These are phyloP conservation scores for Tulasnella sp. DNA, from an alignment of 768 basidiomycete genomes.

Conservation along the genomic window DNA sequence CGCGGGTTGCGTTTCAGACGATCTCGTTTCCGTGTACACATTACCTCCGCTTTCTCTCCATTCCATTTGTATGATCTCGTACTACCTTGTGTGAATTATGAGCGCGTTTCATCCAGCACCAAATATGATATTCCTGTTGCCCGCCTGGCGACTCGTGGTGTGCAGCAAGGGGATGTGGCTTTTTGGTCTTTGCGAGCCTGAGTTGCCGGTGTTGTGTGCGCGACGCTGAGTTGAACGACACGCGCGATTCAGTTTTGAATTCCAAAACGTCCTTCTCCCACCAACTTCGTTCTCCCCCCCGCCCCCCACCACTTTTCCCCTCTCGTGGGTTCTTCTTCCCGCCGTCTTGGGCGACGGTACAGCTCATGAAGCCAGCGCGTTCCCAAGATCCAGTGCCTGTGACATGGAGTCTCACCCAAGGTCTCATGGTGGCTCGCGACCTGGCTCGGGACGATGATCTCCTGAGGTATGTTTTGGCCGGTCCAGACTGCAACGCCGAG, in stretches of 20 bases:
- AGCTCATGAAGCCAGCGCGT: conserved; percentile 2
- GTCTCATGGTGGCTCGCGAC: conserved; percentile 43
- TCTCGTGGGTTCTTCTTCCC: conserved; percentile 4
- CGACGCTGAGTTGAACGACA: neutral
- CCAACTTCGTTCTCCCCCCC: conserved; percentile 1
- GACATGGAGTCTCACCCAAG: conserved; percentile 20
- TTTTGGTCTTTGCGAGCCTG: neutral
- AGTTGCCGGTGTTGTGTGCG: neutral
- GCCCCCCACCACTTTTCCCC: neutral
- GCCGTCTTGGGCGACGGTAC: conserved; percentile 1
- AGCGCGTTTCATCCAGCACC: neutral
- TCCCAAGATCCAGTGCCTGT: neutral
- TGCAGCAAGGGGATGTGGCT: neutral
- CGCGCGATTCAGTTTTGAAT: neutral
- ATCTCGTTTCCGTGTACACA: neutral
- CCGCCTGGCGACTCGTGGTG: neutral
- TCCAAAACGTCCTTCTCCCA: neutral
- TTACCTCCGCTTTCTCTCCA: neutral
- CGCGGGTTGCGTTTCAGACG: neutral
- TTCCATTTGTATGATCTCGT: conserved; percentile 1
- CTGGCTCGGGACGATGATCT: conserved; percentile 87
- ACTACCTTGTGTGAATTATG: conserved; percentile 5
- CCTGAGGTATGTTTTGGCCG: conserved; percentile 41
- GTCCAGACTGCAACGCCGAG: neutral
- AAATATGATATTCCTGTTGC: no score